phyloP scores from a whole-genome alignment of 768 basidiomycete species.

The Tricholoma flavovirens region DNA sequence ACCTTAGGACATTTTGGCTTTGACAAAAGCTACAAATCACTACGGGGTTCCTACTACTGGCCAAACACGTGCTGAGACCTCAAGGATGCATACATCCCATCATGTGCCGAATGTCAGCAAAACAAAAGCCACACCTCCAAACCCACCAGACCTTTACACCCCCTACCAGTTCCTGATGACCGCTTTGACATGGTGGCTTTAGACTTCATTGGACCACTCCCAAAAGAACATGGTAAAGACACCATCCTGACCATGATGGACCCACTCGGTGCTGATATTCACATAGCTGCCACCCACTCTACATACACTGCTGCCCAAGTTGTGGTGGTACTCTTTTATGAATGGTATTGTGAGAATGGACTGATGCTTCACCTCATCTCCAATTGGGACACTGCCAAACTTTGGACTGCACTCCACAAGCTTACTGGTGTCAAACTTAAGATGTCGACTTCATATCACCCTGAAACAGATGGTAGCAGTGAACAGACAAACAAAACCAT shows the following conservation, averaged over 20 bases:
- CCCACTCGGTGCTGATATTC: not conserved
- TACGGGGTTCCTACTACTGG: too few relatives aligned
- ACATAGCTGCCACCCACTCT: not conserved
- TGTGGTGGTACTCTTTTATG: not conserved
- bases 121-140: not conserved
- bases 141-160: not conserved
- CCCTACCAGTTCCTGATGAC: not conserved
- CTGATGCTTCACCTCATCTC: not conserved
- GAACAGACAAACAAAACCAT: slow-evolving; percentile 28
- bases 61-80: too few relatives aligned
- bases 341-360: not conserved
- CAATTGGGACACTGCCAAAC: not conserved
- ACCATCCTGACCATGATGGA: not conserved
- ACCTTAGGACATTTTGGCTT: too few relatives aligned
- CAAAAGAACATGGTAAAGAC: not conserved
- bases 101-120: too few relatives aligned
- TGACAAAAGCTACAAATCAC: too few relatives aligned
- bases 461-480: slow-evolving; percentile 29
- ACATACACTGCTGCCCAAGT: not conserved
- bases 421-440: slow-evolving; percentile 10
- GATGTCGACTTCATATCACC: slow-evolving; percentile 31
- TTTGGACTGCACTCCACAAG: not conserved
- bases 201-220: not conserved
- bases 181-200: not conserved
- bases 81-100: too few relatives aligned